Evolutionary conservation across 768 basidiomycete species (phyloP), one percentile per base, ranked within the genome.

Genomic region (Auricularia auricula-judae): DNA sequence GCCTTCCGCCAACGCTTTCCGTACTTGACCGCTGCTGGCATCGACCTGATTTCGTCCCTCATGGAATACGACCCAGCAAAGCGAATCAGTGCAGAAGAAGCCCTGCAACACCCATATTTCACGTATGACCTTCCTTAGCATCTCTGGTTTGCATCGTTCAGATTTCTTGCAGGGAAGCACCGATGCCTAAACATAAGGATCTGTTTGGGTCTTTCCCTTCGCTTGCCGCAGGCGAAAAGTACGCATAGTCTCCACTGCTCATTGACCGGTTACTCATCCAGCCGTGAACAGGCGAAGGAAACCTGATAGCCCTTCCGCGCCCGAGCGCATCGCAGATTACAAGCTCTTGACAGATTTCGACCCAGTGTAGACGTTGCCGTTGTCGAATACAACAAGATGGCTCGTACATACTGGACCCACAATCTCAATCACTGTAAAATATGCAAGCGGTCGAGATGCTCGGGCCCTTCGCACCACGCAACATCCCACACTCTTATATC

Each of bases 171-270:
- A 97, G 93, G 3, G 97, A 98, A 76, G 88, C 93, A 0, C 97
- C 97, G 0, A 76, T 91, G 43, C 97, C 97, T 0, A 98, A 99
- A 72, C 95, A 98, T 73, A 91, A 93, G 16, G 93, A 96, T 71
- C 77, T 98, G 65, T 98, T 99, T 76, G 84, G 90, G 1, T 95
- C 93, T 2, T 99, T 98, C 75, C 97, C 97, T 36, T 95, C 92
- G 43, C 85, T 89, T 33, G 97, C 97, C 29, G 96, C 95, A 18
- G 97, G 97, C 43, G 97, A 99, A 78, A 93, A 88, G 92, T 93
- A 69, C 63, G 85, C 78, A 11, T 62, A 4, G 33, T 14, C 29
- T 29, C 29, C 29, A 29, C 0, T 29, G 29, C 29, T 35, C 29
- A 29, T 33, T 54, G 18, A 21, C 5, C 36, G 36, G 34, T 39